phyloP scores from a whole-genome alignment of 2,329 filamentous ascomycete genomes.

The Talaromyces sp. region DNA sequence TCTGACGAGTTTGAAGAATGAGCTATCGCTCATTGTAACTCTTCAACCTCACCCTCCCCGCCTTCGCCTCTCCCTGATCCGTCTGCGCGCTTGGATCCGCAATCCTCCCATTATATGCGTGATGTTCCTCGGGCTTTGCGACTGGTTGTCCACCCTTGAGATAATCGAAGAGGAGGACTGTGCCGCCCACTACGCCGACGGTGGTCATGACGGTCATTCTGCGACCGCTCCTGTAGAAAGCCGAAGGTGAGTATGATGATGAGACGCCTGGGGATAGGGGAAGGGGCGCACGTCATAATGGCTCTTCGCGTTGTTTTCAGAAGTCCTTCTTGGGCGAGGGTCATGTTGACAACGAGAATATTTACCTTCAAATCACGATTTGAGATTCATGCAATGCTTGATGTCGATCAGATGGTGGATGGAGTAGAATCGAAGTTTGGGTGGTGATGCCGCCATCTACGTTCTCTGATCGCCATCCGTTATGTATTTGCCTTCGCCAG shows the following conservation, averaged over 20 bases:
- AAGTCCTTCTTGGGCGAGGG: constrained; percentile 9
- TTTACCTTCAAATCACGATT: too few species aligned
- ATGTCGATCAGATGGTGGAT: not conserved
- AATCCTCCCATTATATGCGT: constrained; percentile 19
- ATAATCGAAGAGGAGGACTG: constrained; percentile 22
- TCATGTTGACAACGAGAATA: constrained; percentile 8
- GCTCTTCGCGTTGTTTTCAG: constrained; percentile 7
- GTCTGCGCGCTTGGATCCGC: constrained; percentile 9
- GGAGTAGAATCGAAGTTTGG: not conserved
- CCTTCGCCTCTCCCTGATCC: constrained; percentile 21
- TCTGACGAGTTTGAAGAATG: too few species aligned
- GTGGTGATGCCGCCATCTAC: not conserved
- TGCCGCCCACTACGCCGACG: constrained; percentile 23
- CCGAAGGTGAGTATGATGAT: not conserved
- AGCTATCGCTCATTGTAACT: constrained; percentile 13
- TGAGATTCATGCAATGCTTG: not conserved
- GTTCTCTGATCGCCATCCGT: not conserved
- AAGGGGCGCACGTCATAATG: constrained; percentile 8
- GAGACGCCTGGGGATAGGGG: not conserved
- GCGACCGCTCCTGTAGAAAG: constrained; percentile 20
- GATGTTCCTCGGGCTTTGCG: constrained; percentile 21
- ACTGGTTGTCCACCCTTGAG: constrained; percentile 21
- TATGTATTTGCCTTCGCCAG: not conserved
- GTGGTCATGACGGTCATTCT: constrained; percentile 25
- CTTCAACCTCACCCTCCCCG: constrained; percentile 6